Evolutionary conservation across 2,329 filamentous ascomycete species (phyloP).

Genomic region (Aspergillus calidoustus): DNA sequence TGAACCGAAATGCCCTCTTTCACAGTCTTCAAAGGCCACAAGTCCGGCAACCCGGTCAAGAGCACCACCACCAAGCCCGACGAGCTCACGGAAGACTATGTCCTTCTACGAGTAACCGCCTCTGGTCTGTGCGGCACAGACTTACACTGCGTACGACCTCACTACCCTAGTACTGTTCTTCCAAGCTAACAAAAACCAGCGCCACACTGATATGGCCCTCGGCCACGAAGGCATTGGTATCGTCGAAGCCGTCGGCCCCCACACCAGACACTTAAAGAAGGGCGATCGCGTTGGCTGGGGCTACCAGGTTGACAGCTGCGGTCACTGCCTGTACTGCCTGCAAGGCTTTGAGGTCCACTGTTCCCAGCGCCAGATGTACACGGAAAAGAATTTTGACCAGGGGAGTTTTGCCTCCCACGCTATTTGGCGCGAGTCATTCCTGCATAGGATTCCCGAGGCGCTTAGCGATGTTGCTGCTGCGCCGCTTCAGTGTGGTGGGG

Average conservation of each 20-base stretch:
- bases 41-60: slow-evolving; percentile 8
- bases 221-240: slow-evolving; percentile 62
- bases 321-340: slow-evolving; percentile 35
- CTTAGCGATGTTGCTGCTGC: slow-evolving; percentile 34
- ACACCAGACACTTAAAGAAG: slow-evolving; percentile 52
- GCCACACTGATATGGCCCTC: slow-evolving; percentile 34
- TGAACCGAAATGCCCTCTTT: slow-evolving; percentile 9
- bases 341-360: slow-evolving; percentile 29
- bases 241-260: slow-evolving; percentile 54
- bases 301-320: slow-evolving; percentile 40
- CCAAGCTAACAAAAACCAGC: background rate
- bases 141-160: slow-evolving; percentile 12
- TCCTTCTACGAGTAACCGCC: slow-evolving; percentile 12
- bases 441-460: slow-evolving; percentile 39
- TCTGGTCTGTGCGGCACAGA: slow-evolving; percentile 20
- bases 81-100: slow-evolving; percentile 11
- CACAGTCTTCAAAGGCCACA: slow-evolving; percentile 14
- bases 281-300: slow-evolving; percentile 45
- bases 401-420: slow-evolving; percentile 42
- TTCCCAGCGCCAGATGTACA: slow-evolving; percentile 39
- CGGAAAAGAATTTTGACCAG: slow-evolving; percentile 36
- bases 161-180: background rate
- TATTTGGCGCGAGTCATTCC: slow-evolving; percentile 44
- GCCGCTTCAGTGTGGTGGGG: slow-evolving; percentile 44
- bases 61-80: slow-evolving; percentile 17